Percentiles rank a stretch among this genome's conserved stretches.
These are phyloP conservation scores for Trichoderma endophyticum DNA, from an alignment of 2,329 filamentous ascomycete genomes.

Conservation along the genomic window DNA sequence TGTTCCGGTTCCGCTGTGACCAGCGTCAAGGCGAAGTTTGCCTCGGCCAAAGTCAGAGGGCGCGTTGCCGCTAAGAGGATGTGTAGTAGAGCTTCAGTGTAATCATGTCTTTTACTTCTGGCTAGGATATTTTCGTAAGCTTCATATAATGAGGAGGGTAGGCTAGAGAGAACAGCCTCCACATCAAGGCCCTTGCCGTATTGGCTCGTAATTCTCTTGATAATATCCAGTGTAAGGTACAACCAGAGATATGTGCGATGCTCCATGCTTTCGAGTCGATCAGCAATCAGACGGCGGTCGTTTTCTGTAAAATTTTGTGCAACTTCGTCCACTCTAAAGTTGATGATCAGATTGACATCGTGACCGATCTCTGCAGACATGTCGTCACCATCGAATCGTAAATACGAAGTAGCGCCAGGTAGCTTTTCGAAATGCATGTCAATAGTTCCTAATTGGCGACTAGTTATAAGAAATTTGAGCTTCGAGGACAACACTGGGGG, in stretches of 20 bases:
- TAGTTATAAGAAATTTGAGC: conserved; percentile 35
- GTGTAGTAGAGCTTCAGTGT: neutral
- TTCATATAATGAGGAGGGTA: conserved; percentile 25
- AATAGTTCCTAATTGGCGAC: conserved; percentile 28
- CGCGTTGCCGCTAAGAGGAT: neutral
- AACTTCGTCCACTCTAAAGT: conserved; percentile 20
- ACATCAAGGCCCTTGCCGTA: conserved; percentile 20
- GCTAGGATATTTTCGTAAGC: conserved; percentile 27
- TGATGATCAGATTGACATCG: conserved; percentile 34
- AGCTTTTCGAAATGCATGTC: conserved; percentile 21
- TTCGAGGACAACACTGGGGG: neutral
- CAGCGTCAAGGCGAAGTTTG: conserved; percentile 9
- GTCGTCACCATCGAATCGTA: conserved; percentile 28
- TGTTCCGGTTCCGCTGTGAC: no score
- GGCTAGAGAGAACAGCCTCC: conserved; percentile 9
- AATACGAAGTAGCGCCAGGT: conserved; percentile 15
- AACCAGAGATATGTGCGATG: conserved; percentile 42
- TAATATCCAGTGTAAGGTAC: conserved; percentile 32
- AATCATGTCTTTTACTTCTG: neutral
- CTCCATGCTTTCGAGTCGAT: conserved; percentile 28
- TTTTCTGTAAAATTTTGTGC: conserved; percentile 19
- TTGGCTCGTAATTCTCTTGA: conserved; percentile 22
- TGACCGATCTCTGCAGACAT: conserved; percentile 27
- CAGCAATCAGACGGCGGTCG: conserved; percentile 22
- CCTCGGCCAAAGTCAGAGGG: conserved; percentile 1